Conservation (phyloP, 805 yeast species). For the Cyberlindnera bimundalis region DNA sequence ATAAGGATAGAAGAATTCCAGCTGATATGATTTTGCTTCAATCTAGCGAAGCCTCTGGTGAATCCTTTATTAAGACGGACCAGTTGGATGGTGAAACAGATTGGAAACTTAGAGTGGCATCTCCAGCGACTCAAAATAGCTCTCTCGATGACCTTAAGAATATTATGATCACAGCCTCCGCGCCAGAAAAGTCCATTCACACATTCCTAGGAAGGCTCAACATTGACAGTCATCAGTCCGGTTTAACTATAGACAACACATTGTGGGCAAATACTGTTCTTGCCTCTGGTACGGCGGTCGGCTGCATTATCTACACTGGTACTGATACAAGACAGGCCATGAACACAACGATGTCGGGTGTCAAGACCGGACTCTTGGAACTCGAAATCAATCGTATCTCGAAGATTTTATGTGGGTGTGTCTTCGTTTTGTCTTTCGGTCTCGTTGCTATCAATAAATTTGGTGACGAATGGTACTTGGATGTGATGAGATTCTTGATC, state of each 20-base stretch:
- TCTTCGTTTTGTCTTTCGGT: constrained; percentile 69
- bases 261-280: constrained; percentile 98
- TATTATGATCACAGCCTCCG: constrained; percentile 61
- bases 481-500: constrained; percentile 85
- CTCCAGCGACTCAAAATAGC: constrained; percentile 63
- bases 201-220: constrained; percentile 72
- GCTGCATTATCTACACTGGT: constrained; percentile 88
- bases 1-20: constrained; percentile 84
- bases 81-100: constrained; percentile 99
- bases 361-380: constrained; percentile 86
- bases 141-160: constrained; percentile 49
- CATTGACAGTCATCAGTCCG: constrained; percentile 53
- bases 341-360: constrained; percentile 86
- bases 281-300: constrained; percentile 90
- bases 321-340: constrained; percentile 89
- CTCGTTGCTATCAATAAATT: constrained; percentile 83
- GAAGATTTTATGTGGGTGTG: constrained; percentile 84
- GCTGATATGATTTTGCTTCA: constrained; percentile 88
- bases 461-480: constrained; percentile 77
- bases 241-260: constrained; percentile 84
- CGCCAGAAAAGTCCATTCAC: constrained; percentile 84
- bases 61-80: constrained; percentile 91
- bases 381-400: constrained; percentile 86
- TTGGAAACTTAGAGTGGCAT: constrained; percentile 89
- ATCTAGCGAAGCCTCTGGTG: constrained; percentile 79